These are phyloP conservation scores for Suillus lakei DNA, from an alignment of 768 basidiomycete species.

Conservation along the genomic window DNA sequence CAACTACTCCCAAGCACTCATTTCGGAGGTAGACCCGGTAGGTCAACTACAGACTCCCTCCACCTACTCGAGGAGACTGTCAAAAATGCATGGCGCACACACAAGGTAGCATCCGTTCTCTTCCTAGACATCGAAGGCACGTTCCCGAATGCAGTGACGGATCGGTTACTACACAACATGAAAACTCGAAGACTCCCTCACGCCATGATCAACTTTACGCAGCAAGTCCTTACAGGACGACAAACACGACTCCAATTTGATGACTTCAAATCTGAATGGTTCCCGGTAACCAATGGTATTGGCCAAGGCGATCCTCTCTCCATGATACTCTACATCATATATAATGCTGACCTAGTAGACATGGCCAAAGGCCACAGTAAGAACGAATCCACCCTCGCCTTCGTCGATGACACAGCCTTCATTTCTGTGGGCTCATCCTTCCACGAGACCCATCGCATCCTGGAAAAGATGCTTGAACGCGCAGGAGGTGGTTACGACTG, in stretches of 20 bases:
- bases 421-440: constrained; percentile 26
- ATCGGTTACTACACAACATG: constrained; percentile 28
- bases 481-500: constrained; percentile 18
- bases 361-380: background rate
- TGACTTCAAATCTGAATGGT: constrained; percentile 25
- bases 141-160: constrained; percentile 30
- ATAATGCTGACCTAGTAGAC: constrained; percentile 26
- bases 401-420: constrained; percentile 31
- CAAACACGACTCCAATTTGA: constrained; percentile 32
- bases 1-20: constrained; percentile 30
- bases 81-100: constrained; percentile 26
- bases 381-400: constrained; percentile 11
- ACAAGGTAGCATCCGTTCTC: constrained; percentile 27
- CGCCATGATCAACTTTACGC: constrained; percentile 19
- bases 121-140: constrained; percentile 37
- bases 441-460: constrained; percentile 14
- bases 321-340: constrained; percentile 28
- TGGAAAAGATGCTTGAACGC: constrained; percentile 15
- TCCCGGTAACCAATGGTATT: constrained; percentile 24
- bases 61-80: constrained; percentile 26
- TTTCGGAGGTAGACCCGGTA: constrained; percentile 34
- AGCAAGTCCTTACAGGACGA: constrained; percentile 19
- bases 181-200: constrained; percentile 25
- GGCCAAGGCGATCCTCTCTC: constrained; percentile 35
- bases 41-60: constrained; percentile 33